Percentiles rank a stretch among this genome's conserved stretches.
Evolutionary conservation across 2,329 filamentous ascomycete species (phyloP).

Genomic region (Microdochium paspali): DNA sequence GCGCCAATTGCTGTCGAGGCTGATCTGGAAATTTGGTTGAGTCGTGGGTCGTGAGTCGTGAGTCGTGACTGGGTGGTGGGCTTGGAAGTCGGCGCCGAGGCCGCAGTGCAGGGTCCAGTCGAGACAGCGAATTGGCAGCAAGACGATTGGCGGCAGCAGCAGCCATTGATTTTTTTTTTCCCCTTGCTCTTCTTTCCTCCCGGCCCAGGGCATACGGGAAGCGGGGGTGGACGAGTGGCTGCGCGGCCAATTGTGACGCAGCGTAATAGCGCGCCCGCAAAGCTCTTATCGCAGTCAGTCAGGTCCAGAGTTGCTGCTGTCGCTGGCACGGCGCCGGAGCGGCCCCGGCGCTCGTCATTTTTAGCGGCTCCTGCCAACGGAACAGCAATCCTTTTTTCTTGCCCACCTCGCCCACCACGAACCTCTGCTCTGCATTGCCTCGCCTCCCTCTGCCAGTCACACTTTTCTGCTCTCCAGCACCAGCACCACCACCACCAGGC

Average conservation of each 20-base stretch:
- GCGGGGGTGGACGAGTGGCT: no score
- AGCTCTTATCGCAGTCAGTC: no score
- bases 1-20: no score
- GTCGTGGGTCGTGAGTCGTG: background rate
- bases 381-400: slow-evolving; percentile 3
- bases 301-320: no score
- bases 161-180: background rate
- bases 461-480: background rate
- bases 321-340: background rate
- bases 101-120: background rate
- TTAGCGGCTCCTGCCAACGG: background rate
- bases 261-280: no score
- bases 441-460: background rate
- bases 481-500: background rate
- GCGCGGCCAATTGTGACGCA: no score
- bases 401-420: slow-evolving; percentile 4
- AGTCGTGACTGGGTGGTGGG: background rate
- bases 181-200: no score
- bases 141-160: background rate
- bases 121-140: background rate
- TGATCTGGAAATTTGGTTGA: background rate
- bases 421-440: background rate
- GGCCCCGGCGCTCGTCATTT: background rate
- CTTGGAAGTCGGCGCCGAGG: background rate
- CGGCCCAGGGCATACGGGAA: no score